Percentiles rank a stretch among this genome's conserved stretches.
phyloP scores from a whole-genome alignment of 331 rosid genomes.

The Rhamnella rubrinervis region DNA sequence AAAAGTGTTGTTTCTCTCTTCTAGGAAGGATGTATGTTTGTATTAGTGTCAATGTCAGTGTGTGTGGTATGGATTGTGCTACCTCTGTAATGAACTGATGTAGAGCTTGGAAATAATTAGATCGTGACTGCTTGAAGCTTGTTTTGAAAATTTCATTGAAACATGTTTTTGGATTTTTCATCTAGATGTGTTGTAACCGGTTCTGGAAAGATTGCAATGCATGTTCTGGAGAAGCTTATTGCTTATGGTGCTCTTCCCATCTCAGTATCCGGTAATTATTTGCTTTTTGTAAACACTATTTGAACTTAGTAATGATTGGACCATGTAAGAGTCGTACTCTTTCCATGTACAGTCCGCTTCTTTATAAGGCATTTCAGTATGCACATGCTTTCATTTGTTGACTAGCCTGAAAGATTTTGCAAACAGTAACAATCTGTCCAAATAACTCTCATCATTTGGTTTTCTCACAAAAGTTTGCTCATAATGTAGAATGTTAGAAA shows the following conservation, averaged over 20 bases:
- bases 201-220: constrained; percentile 98
- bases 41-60: not conserved
- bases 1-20: not conserved
- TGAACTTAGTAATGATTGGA: constrained; percentile 12
- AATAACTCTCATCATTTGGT: not conserved
- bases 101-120: not conserved
- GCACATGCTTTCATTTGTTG: no score
- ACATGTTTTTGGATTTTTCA: not conserved
- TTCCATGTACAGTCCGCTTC: not conserved
- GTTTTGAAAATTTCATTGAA: constrained; percentile 9
- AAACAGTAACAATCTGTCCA: no score
- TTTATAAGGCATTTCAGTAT: not conserved
- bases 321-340: not conserved
- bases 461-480: not conserved
- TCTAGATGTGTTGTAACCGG: constrained; percentile 67
- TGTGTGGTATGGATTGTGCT: not conserved
- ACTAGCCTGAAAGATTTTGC: no score
- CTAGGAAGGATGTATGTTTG: not conserved
- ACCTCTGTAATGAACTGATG: not conserved
- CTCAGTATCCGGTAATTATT: constrained; percentile 78
- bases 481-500: not conserved
- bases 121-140: constrained; percentile 21
- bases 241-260: constrained; percentile 96
- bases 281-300: constrained; percentile 4
- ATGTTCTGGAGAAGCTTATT: constrained; percentile 94